Conservation (phyloP, 2,329 filamentous ascomycete species). For the Cladosporium halotolerans region DNA sequence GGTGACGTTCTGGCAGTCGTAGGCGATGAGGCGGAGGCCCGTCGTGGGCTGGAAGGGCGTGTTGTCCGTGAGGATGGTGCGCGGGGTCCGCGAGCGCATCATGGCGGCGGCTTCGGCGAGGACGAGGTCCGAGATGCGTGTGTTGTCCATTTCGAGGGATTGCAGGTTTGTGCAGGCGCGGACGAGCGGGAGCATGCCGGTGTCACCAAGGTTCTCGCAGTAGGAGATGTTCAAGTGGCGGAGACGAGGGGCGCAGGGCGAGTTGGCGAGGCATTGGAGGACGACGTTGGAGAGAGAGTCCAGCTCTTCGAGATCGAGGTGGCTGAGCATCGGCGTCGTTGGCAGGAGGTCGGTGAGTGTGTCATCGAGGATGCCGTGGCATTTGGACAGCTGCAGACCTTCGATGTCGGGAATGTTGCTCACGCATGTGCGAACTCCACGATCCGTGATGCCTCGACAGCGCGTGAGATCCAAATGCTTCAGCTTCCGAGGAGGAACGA, state of each 20-base stretch:
- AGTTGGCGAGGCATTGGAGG: constrained; percentile 67
- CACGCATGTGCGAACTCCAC: constrained; percentile 64
- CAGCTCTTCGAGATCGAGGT: constrained; percentile 85
- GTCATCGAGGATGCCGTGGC: constrained; percentile 65
- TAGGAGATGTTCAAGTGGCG: constrained; percentile 83
- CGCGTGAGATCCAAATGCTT: constrained; percentile 81
- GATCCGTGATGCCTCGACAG: constrained; percentile 67
- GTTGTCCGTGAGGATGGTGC: constrained; percentile 33
- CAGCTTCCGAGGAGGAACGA: constrained; percentile 70
- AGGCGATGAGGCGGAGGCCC: constrained; percentile 72
- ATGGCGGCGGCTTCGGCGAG: constrained; percentile 79
- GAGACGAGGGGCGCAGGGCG: constrained; percentile 65
- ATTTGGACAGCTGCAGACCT: constrained; percentile 76
- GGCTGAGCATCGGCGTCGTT: constrained; percentile 69
- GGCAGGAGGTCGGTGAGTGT: constrained; percentile 67
- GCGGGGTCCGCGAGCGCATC: constrained; percentile 53
- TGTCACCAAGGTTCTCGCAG: constrained; percentile 78
- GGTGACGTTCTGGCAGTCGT: constrained; percentile 86
- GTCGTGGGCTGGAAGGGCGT: constrained; percentile 40
- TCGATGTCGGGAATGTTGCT: constrained; percentile 72
- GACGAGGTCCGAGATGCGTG: constrained; percentile 77
- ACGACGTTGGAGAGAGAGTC: constrained; percentile 68
- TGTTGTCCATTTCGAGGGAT: constrained; percentile 86
- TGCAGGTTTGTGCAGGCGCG: constrained; percentile 64
- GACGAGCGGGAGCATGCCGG: constrained; percentile 75